Evolutionary conservation across 1,284 basidiomycete species (phyloP), one percentile per base, ranked within the genome.

Genomic region (Pholiota adiposa): DNA sequence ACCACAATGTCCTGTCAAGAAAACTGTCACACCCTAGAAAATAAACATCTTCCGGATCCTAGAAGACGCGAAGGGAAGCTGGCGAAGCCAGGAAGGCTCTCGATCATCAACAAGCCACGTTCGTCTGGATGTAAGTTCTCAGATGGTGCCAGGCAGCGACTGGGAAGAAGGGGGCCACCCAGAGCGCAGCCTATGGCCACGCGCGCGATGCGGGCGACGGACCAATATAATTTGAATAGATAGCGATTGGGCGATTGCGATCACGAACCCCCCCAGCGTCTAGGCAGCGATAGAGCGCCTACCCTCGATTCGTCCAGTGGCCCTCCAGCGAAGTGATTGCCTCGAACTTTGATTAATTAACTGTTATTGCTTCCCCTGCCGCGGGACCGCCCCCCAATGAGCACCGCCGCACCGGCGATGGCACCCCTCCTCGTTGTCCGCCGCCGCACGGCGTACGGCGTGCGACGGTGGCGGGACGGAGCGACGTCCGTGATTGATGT

Each of bases 11-110:
- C 36, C 23, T 46, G 44, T 46, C 44, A 16, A 27, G 25, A 27
- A 46, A 27, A 27, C 44, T 46, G 44, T 46, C 44, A 46, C 14
- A 46, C 44, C 44, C 44, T 46, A 27, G 44, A 46, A 46, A 46
- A 46, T 46, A 46, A 46, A 46, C 44, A 46, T 27, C 44, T 46
- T 46, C 44, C 44, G 44, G 44, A 27, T 46, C 36, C 36, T 7
- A 16, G 23, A 23, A 46, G 23, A 43, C 19, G n/a, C 7, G 44
- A 38, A 38, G 44, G 18, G 44, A 29, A 27, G 44, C 21, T 6
- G 5, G 44, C 23, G 21, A 23, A 23, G 23, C 12, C 18, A 12
- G 21, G 44, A 46, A 46, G 44, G 23, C 12, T 46, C 9, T 46
- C 44, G 23, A 46, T 46, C 44, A 14, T 46, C 21, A 23, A 46